Conservation (phyloP, 768 basidiomycete genomes). For the Termitomyces sp. region DNA sequence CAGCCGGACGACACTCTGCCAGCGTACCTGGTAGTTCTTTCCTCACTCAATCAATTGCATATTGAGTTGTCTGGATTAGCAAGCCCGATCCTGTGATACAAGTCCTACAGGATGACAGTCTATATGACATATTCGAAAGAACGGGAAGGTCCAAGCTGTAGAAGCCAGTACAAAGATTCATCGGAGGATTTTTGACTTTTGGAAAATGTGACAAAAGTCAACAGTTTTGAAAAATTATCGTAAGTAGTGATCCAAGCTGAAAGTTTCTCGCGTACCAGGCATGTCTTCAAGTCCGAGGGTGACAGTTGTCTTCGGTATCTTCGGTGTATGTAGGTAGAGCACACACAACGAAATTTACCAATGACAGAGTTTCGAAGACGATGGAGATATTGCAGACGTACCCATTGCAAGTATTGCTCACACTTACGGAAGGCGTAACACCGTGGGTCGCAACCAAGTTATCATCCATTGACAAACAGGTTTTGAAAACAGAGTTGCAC, state of each 20-base stretch:
- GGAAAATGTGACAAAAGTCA: neutral
- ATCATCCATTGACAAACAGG: neutral
- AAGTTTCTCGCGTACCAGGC: neutral
- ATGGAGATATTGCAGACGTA: neutral
- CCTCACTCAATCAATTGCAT: slow-evolving; percentile 6
- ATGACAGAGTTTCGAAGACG: neutral
- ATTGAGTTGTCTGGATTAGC: neutral
- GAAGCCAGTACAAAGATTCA: neutral
- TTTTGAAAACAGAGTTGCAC: neutral
- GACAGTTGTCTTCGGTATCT: no score
- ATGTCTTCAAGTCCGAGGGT: no score
- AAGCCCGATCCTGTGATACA: neutral
- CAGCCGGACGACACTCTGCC: slow-evolving; percentile 7
- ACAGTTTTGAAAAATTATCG: no score
- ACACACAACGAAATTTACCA: neutral
- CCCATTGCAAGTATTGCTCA: neutral
- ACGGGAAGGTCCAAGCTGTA: neutral
- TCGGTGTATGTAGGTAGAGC: no score
- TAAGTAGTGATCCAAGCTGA: neutral
- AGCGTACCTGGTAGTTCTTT: slow-evolving; percentile 14
- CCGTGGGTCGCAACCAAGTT: neutral
- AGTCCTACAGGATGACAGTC: neutral
- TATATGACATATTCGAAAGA: neutral
- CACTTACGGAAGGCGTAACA: neutral
- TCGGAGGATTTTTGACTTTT: no score